Conservation (phyloP, 2,329 filamentous ascomycete species). For the Pestalotiopsis sp. region DNA sequence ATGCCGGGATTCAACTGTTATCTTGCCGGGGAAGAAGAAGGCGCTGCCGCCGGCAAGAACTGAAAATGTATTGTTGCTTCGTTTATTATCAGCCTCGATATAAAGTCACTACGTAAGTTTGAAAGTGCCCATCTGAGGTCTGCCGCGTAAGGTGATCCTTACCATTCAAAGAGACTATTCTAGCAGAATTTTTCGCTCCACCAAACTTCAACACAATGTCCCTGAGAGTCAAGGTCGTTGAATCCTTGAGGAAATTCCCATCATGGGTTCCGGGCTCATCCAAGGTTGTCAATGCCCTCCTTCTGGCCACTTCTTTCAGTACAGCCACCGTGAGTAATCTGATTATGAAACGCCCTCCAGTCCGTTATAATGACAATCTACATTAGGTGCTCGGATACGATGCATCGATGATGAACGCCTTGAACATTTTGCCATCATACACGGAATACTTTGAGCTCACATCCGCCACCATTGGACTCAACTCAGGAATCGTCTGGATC, state of each 20-base stretch:
- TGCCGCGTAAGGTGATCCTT: neutral
- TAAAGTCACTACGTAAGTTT: neutral
- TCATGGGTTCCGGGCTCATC: slow-evolving; percentile 1
- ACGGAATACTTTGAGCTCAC: slow-evolving; percentile 34
- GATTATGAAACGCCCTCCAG: too few species aligned
- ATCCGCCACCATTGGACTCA: slow-evolving; percentile 34
- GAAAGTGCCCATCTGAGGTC: neutral
- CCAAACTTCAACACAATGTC: neutral
- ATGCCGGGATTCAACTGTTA: neutral
- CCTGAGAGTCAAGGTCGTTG: neutral
- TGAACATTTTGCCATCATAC: slow-evolving; percentile 38
- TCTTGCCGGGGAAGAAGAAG: neutral
- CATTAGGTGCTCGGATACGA: slow-evolving; percentile 8
- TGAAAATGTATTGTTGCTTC: neutral
- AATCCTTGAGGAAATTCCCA: neutral
- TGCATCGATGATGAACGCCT: slow-evolving; percentile 17
- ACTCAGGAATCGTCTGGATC: slow-evolving; percentile 29
- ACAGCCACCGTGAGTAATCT: neutral
- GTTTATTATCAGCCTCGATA: neutral
- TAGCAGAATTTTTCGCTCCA: neutral
- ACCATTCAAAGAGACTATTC: neutral
- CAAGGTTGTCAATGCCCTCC: slow-evolving; percentile 2
- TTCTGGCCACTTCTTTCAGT: slow-evolving; percentile 1
- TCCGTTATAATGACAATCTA: neutral
- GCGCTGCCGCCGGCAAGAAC: neutral